phyloP scores from a whole-genome alignment of 257 asterid genomes.

The Lantana camara region DNA sequence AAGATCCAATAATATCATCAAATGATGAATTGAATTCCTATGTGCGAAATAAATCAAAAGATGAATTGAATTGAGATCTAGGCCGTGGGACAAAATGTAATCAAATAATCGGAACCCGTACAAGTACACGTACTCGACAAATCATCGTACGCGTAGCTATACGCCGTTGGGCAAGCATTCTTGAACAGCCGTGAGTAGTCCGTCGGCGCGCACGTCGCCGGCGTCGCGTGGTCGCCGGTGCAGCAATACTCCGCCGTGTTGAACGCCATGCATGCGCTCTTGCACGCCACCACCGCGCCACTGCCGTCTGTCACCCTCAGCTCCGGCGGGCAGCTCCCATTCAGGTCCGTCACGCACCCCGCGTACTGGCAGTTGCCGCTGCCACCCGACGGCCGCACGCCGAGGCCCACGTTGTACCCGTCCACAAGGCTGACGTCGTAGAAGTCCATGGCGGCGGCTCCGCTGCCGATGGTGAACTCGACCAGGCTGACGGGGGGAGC shows the following conservation, averaged over 20 bases:
- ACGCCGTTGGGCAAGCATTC: slow-evolving; percentile 84
- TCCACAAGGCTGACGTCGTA: slow-evolving; percentile 92
- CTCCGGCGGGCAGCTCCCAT: slow-evolving; percentile 50
- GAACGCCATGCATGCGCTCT: slow-evolving; percentile 82
- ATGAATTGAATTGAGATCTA: neutral
- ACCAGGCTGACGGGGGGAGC: slow-evolving; percentile 69
- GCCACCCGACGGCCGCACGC: slow-evolving; percentile 55
- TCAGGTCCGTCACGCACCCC: slow-evolving; percentile 50
- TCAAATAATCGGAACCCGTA: slow-evolving; percentile 59
- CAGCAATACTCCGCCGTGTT: slow-evolving; percentile 73
- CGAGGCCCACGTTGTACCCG: slow-evolving; percentile 65
- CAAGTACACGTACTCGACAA: slow-evolving; percentile 79
- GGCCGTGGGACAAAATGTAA: slow-evolving; percentile 73
- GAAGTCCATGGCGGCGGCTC: slow-evolving; percentile 46
- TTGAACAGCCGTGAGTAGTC: slow-evolving; percentile 67
- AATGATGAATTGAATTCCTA: neutral
- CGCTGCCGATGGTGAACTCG: slow-evolving; percentile 71
- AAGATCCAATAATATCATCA: neutral
- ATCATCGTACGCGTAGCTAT: slow-evolving; percentile 95
- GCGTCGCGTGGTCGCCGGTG: slow-evolving; percentile 69
- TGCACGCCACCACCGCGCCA: slow-evolving; percentile 59
- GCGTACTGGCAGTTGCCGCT: slow-evolving; percentile 48
- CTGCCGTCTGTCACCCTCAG: slow-evolving; percentile 32
- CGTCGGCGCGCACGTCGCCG: slow-evolving; percentile 74
- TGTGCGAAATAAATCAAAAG: neutral